Evolutionary conservation across 805 yeast genomes (phyloP).

Genomic region (Yamadazyma laniorum): DNA sequence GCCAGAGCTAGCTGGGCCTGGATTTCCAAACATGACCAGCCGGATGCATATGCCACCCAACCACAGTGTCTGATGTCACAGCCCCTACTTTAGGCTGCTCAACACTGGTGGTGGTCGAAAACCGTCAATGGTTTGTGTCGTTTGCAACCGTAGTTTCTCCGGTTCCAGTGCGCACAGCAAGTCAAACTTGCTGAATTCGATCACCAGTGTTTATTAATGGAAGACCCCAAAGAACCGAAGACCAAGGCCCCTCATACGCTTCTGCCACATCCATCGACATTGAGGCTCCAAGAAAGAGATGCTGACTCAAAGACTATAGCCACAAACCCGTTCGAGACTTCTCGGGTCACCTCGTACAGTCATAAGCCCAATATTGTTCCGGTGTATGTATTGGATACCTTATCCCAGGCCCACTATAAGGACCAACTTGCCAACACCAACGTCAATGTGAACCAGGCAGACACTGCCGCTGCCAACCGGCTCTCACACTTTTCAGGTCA

Average conservation of each 20-base stretch:
- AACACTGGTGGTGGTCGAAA: no score
- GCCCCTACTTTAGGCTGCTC: no score
- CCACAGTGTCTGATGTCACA: no score
- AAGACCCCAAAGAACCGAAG: neutral
- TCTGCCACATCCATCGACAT: neutral
- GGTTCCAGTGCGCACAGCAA: no score
- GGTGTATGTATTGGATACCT: conserved; percentile 60
- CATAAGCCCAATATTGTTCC: conserved; percentile 47
- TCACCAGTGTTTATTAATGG: neutral
- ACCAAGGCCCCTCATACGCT: neutral
- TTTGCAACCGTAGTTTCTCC: no score
- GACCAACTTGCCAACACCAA: conserved; percentile 35
- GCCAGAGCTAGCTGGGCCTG: no score
- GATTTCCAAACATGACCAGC: no score
- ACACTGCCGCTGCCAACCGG: conserved; percentile 1
- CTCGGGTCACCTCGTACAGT: conserved; percentile 25
- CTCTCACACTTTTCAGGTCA: neutral
- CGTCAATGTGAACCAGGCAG: conserved; percentile 20
- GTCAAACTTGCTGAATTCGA: no score
- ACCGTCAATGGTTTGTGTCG: no score
- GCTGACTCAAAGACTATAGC: neutral
- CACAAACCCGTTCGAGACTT: conserved; percentile 26
- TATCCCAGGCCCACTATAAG: conserved; percentile 42
- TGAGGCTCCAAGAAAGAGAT: neutral
- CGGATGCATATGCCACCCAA: no score